Base-by-base conservation (phyloP, 805 yeast species). In the Phaffomyces thermotolerans region DNA sequence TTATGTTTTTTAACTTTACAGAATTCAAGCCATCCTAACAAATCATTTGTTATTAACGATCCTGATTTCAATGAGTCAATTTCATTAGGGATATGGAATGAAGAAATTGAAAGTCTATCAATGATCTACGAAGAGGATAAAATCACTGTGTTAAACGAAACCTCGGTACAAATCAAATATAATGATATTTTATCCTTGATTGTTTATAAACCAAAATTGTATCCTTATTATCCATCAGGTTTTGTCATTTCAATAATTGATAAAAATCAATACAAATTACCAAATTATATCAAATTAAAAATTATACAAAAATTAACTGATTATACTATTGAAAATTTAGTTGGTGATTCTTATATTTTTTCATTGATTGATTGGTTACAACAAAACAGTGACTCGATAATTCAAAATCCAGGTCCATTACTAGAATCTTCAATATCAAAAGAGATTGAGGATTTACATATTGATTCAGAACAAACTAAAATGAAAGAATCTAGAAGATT, bases 301-400 rank as follows among this genome's bases (percentile, higher is more conserved):
- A 69, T 79, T 8, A 48, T 79, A 3, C 62, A 71, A 17, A 72
- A 71, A 31, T 58, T 81, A 25, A 53, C 74, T n/a, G 57, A 63
- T 10, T 68, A 72, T 49, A 52, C 81, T 2, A 52, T 63, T 4
- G 66, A 68, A 3, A 66, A 68, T 10, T 52, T 79, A 6, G 27
- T 82, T 4, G 96, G 96, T 2, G 86, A 79, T 53, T 78, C 84
- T 54, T 75, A 81, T 64, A 60, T 89, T 1, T 84, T 69, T 57
- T 66, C 79, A 6, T 67, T 87, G n/a, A 67, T 78, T 40, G 95
- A 88, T 49, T 89, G 95, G 90, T 54, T 90, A 15, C 81, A 83
- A 50, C 80, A 75, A 14, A 76, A 84, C 52, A 64, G 82, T 36
- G 62, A 68, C 6, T 60, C 62, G 3, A 69, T 89, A 13, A 73